Conservation (phyloP, 2,329 filamentous ascomycete species). For the Alternaria panax region DNA sequence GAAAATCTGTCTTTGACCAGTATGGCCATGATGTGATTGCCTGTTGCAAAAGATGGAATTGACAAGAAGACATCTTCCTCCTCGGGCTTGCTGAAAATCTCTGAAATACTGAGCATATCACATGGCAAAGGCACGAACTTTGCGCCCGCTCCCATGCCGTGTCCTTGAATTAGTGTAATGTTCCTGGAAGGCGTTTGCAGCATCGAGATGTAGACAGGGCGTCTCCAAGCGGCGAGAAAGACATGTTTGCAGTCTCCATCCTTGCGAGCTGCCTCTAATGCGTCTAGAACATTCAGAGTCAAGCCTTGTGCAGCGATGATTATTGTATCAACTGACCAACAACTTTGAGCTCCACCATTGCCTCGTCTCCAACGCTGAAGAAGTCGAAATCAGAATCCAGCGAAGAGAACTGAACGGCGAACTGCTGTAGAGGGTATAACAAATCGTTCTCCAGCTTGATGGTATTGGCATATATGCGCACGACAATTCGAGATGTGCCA, state of each 20-base stretch:
- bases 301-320: background rate
- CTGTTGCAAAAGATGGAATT: background rate
- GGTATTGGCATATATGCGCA: background rate
- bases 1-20: background rate
- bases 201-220: background rate
- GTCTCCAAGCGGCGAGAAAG: background rate
- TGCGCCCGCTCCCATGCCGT: background rate
- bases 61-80: background rate
- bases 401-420: background rate
- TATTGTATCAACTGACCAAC: background rate
- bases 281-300: background rate
- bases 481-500: background rate
- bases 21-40: background rate
- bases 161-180: background rate
- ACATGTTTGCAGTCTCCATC: background rate
- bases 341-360: background rate
- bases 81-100: background rate
- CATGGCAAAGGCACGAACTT: background rate
- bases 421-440: background rate
- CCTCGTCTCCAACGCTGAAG: background rate
- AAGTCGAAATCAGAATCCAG: background rate
- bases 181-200: background rate
- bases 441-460: background rate
- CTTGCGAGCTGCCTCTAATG: background rate
- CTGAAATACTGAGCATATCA: background rate